These are phyloP conservation scores for Periconia macrospinosa DNA, from an alignment of 2,329 filamentous ascomycete genomes.

Conservation along the genomic window DNA sequence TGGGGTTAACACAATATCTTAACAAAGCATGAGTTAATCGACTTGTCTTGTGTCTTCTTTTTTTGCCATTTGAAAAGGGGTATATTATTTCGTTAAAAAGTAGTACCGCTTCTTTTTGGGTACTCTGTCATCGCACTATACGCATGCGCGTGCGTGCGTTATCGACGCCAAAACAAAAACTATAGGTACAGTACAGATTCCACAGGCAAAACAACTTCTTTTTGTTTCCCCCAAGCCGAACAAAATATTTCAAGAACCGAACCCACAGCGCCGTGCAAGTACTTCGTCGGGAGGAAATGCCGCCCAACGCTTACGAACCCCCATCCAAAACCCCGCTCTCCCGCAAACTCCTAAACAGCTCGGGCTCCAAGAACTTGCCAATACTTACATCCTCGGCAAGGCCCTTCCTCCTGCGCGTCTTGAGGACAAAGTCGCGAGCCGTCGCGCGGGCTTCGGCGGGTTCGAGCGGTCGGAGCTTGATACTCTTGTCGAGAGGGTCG, in stretches of 20 bases:
- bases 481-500: constrained; percentile 87
- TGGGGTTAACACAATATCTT: too few relatives aligned
- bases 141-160: too few relatives aligned
- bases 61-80: neutral
- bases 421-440: constrained; percentile 93
- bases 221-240: too few relatives aligned
- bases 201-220: too few relatives aligned
- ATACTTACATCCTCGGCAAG: constrained; percentile 94
- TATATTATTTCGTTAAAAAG: neutral
- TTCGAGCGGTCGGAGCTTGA: constrained; percentile 80
- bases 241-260: too few relatives aligned
- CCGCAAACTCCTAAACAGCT: constrained; percentile 84
- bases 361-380: constrained; percentile 93
- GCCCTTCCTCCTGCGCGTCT: constrained; percentile 91
- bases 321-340: constrained; percentile 84
- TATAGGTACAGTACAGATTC: too few relatives aligned
- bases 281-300: too few relatives aligned
- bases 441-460: constrained; percentile 86
- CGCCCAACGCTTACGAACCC: neutral
- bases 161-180: neutral
- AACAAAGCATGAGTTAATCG: too few relatives aligned
- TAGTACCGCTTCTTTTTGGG: neutral
- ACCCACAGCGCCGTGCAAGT: neutral
- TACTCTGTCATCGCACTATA: too few relatives aligned
- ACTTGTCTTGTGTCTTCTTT: too few relatives aligned